phyloP scores from a whole-genome alignment of 495 filamentous ascomycete species.

The Aspergillus sclerotioniger region DNA sequence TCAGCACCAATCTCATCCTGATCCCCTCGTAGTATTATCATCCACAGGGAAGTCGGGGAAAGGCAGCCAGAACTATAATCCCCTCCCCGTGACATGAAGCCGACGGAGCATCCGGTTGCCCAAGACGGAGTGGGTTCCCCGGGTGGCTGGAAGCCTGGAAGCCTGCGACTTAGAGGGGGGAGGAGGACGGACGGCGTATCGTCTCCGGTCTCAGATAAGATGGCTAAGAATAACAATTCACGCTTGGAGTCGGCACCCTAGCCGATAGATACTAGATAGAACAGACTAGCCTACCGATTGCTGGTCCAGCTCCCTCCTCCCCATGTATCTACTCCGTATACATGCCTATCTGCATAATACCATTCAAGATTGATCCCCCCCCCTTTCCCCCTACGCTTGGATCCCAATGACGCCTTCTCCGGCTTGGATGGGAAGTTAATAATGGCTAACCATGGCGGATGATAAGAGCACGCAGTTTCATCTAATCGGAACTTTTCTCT shows the following conservation, averaged over 20 bases:
- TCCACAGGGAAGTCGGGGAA: background rate
- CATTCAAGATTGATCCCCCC: no score
- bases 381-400: no score
- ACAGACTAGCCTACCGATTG: background rate
- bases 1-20: background rate
- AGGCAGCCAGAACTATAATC: background rate
- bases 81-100: background rate
- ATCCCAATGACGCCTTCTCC: no score
- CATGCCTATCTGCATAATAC: background rate
- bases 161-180: background rate
- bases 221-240: background rate
- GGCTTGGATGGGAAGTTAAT: background rate
- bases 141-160: background rate
- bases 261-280: background rate
- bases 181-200: no score
- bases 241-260: background rate
- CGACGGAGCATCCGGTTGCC: background rate
- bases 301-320: background rate
- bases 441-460: background rate
- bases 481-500: conserved; percentile 4
- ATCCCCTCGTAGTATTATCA: background rate
- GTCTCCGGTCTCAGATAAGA: no score
- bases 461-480: conserved; percentile 7
- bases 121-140: background rate
- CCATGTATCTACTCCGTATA: background rate